phyloP scores from a whole-genome alignment of 495 filamentous ascomycete genomes.

The Penicillium antarcticum region DNA sequence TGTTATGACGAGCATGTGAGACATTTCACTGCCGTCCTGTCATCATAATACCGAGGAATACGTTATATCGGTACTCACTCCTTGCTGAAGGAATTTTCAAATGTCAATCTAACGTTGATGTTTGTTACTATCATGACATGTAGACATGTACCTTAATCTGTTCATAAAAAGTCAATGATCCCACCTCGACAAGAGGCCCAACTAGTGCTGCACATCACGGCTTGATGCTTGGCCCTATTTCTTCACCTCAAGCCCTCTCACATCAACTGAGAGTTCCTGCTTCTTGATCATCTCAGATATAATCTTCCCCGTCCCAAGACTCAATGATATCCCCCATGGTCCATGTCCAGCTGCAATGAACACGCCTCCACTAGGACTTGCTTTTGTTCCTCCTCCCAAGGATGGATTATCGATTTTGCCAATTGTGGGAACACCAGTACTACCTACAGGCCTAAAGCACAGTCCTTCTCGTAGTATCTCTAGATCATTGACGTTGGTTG shows the following conservation, averaged over 20 bases:
- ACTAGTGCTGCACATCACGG: no score
- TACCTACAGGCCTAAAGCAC: conserved; percentile 70
- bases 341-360: conserved; percentile 73
- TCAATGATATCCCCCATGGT: conserved; percentile 64
- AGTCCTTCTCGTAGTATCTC: conserved; percentile 62
- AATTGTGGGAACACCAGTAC: conserved; percentile 60
- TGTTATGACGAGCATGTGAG: no score
- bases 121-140: no score
- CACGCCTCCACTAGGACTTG: conserved; percentile 53
- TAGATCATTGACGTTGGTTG: conserved; percentile 46
- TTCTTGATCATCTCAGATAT: conserved; percentile 61
- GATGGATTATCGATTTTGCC: conserved; percentile 49
- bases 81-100: no score
- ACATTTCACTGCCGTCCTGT: no score
- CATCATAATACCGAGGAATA: no score
- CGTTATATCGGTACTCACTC: no score
- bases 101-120: no score
- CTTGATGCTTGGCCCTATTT: no score
- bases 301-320: conserved; percentile 64
- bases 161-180: no score
- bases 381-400: conserved; percentile 48
- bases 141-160: no score
- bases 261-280: conserved; percentile 43
- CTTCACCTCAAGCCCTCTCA: conserved; percentile 41
- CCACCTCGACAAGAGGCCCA: no score